A percentile compares a stretch with the other conserved stretches of the same genome.
phyloP scores from a whole-genome alignment of 1,139 yeast species.

The Hyphopichia pseudoburtonii region DNA sequence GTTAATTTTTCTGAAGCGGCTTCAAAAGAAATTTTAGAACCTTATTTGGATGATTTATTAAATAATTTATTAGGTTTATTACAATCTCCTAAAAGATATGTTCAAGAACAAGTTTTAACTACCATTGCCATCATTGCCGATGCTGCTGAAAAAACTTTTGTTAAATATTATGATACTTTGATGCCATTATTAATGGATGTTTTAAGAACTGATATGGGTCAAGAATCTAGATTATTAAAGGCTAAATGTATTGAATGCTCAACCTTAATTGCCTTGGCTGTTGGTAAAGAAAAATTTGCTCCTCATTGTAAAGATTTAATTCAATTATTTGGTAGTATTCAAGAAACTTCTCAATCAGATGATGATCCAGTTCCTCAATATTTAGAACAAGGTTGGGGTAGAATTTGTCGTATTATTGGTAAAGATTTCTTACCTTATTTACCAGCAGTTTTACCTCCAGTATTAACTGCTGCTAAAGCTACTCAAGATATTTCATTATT shows the following conservation, averaged over 20 bases:
- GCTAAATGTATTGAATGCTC: constrained; percentile 97
- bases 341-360: constrained; percentile 52
- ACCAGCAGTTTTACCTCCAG: constrained; percentile 86
- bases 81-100: constrained; percentile 85
- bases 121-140: constrained; percentile 98
- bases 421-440: constrained; percentile 84
- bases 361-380: constrained; percentile 89
- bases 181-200: constrained; percentile 89
- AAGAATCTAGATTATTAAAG: constrained; percentile 74
- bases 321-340: constrained; percentile 71
- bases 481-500: constrained; percentile 85
- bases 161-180: constrained; percentile 89
- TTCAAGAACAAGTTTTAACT: constrained; percentile 95
- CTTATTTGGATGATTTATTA: constrained; percentile 80
- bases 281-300: constrained; percentile 85
- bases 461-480: constrained; percentile 80
- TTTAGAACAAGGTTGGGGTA: constrained; percentile 94
- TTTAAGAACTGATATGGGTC: constrained; percentile 74
- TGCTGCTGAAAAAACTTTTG: constrained; percentile 89
- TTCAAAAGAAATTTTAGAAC: constrained; percentile 80
- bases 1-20: constrained; percentile 96
- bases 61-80: constrained; percentile 71
- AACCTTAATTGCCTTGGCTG: constrained; percentile 93
- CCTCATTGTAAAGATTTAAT: constrained; percentile 77
- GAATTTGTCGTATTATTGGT: constrained; percentile 85